Evolutionary conservation across 192 early-diverging fungal genomes (phyloP).

Genomic region (Rhizophagus clarus): DNA sequence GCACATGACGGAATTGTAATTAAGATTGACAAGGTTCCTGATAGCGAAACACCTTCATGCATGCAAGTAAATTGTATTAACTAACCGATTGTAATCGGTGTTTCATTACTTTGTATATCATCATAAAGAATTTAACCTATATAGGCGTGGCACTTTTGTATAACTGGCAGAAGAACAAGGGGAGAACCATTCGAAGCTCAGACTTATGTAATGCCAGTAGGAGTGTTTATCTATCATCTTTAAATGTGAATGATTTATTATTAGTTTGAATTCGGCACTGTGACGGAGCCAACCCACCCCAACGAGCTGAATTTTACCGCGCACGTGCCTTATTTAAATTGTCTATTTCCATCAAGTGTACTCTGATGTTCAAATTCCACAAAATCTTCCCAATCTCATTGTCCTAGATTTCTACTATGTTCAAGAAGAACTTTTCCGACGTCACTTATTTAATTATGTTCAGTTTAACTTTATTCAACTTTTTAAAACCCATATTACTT

Average conservation of each 20-base stretch:
- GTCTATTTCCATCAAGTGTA: slow-evolving; percentile 8
- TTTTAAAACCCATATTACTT: too few relatives aligned
- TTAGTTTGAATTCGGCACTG: slow-evolving; percentile 24
- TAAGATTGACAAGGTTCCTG: slow-evolving; percentile 12
- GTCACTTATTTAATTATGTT: too few relatives aligned
- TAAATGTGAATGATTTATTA: slow-evolving; percentile 3
- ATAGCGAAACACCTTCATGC: background rate
- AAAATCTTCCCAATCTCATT: background rate
- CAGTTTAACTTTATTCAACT: too few relatives aligned
- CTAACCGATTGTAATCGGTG: too few relatives aligned
- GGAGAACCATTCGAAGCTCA: background rate
- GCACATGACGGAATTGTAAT: slow-evolving; percentile 2
- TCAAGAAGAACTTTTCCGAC: too few relatives aligned
- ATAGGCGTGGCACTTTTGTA: slow-evolving; percentile 21
- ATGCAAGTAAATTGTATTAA: slow-evolving; percentile 20
- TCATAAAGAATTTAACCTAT: slow-evolving; percentile 13
- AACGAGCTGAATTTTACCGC: background rate
- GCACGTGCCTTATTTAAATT: slow-evolving; percentile 12
- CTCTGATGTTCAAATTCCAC: background rate
- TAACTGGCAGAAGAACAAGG: background rate
- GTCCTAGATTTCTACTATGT: too few relatives aligned
- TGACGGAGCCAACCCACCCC: background rate
- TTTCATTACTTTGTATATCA: slow-evolving; percentile 24
- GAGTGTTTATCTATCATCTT: background rate
- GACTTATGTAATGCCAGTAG: slow-evolving; percentile 3